Evolutionary conservation across 2,329 filamentous ascomycete genomes (phyloP).

Genomic region (Teratosphaeria epicoccoides): DNA sequence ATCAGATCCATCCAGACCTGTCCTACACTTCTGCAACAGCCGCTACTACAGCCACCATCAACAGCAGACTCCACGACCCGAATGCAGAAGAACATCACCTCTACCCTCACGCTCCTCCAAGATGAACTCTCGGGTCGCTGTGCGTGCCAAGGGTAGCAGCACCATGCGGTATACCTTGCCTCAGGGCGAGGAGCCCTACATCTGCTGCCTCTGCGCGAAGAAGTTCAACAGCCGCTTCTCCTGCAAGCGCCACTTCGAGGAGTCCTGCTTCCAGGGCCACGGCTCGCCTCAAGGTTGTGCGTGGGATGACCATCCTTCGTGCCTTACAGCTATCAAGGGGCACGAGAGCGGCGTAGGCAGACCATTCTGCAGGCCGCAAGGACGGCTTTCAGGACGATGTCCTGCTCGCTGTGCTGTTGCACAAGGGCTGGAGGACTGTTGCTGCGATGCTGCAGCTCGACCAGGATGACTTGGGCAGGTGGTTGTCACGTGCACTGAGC

Average conservation of each 20-base stretch:
- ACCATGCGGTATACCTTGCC: not conserved
- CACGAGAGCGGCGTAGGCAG: not conserved
- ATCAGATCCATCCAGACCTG: no score
- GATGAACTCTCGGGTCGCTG: not conserved
- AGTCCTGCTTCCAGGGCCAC: not conserved
- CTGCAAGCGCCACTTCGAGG: not conserved
- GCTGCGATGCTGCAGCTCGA: not conserved
- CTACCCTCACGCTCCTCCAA: no score
- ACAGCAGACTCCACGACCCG: no score
- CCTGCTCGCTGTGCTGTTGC: not conserved
- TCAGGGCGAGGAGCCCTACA: not conserved
- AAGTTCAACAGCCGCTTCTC: not conserved
- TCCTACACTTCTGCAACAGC: no score
- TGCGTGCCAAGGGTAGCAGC: not conserved
- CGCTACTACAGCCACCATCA: no score
- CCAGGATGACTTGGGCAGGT: not conserved
- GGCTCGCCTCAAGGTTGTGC: not conserved
- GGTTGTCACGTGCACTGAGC: not conserved
- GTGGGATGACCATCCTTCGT: not conserved
- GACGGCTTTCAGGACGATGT: not conserved
- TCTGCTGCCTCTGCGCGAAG: not conserved
- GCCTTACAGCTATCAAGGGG: not conserved
- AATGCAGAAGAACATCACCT: no score
- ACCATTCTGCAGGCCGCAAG: not conserved
- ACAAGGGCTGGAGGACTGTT: not conserved